Evolutionary conservation across 352 stramenopile genomes (phyloP), one percentile per base, ranked within the genome.

Genomic region (Plasmopara muralis): DNA sequence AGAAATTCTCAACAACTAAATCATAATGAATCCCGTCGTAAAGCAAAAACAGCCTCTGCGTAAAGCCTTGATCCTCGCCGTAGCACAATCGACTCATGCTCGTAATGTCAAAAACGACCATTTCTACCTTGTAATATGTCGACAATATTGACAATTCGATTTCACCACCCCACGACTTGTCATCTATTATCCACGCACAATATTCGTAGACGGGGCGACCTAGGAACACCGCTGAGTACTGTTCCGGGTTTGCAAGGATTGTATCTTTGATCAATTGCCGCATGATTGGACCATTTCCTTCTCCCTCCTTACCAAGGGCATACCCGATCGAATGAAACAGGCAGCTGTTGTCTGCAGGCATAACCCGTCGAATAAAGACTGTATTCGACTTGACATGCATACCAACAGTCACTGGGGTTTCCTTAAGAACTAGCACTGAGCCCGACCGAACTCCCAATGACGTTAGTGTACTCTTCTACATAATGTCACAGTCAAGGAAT

Each of bases 21-120:
- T 94, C 83, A 53, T 94, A 94, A 47, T 94, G 83, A 35, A 92
- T 83, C 29, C 83, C 83, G 50, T 94, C 83, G 55, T 92, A 94
- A 6, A 94, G 72, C 50, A 92, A 60, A 50, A 91, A 92, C 66
- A 91, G 83, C 39, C 81, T 75, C 63, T 91, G 78, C 31, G 79
- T 81, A 48, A 85, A 89, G 37, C 77, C 77, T 68, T 86, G 79
- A 41, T 92, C 82, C 53, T 90, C 79, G 0, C 82, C 79, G 45
- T 92, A 92, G 48, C 82, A 90, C 15, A 92, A 55, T 10, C 82
- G 76, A 38, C 72, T 87, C 82, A 92, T 92, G 51, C 82, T 89
- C 42, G 77, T 89, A 29, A 92, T 78, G 41, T 92, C 81, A 55
- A 92, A 92, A 10, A 92, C 81, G 15, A 92, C 78, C 53, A 89